Evolutionary conservation across 2,329 filamentous ascomycete species (phyloP).

Genomic region (Aspergillus carbonarius): DNA sequence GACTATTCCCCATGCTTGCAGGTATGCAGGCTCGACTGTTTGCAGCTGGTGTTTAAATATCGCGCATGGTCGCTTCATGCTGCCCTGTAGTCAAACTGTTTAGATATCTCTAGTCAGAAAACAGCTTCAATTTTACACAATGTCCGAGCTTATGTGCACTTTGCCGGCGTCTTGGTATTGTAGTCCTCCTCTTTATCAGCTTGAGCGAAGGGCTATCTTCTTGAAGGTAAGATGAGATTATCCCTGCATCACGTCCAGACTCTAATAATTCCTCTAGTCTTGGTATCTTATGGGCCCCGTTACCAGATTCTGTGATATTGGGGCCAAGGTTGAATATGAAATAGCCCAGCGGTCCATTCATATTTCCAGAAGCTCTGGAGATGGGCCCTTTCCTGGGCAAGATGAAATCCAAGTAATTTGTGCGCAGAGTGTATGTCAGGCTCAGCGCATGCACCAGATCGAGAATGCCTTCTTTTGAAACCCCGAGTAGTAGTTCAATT

Average conservation of each 20-base stretch:
- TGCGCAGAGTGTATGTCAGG: slow-evolving; percentile 30
- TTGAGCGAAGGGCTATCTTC: slow-evolving; percentile 53
- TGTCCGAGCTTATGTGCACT: slow-evolving; percentile 40
- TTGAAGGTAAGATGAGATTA: slow-evolving; percentile 37
- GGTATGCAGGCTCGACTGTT: background rate
- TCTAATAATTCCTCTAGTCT: slow-evolving; percentile 32
- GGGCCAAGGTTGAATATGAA: slow-evolving; percentile 49
- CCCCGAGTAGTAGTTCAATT: background rate
- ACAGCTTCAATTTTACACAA: slow-evolving; percentile 7
- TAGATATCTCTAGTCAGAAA: background rate
- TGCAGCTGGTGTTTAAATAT: slow-evolving; percentile 12
- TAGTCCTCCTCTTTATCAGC: slow-evolving; percentile 49
- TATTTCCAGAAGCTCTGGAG: slow-evolving; percentile 37
- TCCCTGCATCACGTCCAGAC: background rate
- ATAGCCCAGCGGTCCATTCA: slow-evolving; percentile 49
- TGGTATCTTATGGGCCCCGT: slow-evolving; percentile 56
- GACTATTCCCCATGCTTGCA: background rate
- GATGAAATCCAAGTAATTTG: slow-evolving; percentile 44
- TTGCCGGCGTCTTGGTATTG: slow-evolving; percentile 56
- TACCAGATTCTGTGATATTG: slow-evolving; percentile 47
- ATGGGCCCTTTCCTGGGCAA: slow-evolving; percentile 24
- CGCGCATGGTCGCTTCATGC: background rate
- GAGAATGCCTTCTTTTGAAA: too few species aligned
- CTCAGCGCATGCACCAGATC: background rate
- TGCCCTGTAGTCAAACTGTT: background rate